Evolutionary conservation across 169 alveolate genomes (phyloP).

Genomic region (Plasmodium coatneyi): DNA sequence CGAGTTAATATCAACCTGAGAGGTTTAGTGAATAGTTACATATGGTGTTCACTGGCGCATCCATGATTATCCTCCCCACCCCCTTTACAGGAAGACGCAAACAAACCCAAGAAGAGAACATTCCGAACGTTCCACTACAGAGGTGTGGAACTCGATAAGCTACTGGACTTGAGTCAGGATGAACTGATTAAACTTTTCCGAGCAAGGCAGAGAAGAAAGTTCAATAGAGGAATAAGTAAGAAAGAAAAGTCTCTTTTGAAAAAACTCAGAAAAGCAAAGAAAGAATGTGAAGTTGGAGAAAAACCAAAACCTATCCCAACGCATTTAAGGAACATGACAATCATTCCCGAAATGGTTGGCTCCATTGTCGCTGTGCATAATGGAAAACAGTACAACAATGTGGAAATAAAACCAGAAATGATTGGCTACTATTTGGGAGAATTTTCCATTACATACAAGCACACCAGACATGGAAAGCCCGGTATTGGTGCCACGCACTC

Average conservation of each 20-base stretch:
- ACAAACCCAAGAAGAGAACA: constrained; percentile 95
- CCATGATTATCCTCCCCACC: neutral
- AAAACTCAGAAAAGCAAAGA: constrained; percentile 95
- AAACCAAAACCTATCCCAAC: constrained; percentile 97
- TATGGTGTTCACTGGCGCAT: neutral
- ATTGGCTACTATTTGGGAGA: constrained; percentile 99
- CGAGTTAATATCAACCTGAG: neutral
- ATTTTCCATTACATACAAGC: constrained; percentile 98
- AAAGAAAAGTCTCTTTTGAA: constrained; percentile 94
- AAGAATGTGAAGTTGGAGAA: constrained; percentile 93
- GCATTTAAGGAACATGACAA: constrained; percentile 95
- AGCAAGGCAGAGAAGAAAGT: constrained; percentile 98
- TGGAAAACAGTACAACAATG: constrained; percentile 97
- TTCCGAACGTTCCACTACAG: constrained; percentile 98
- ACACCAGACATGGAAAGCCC: constrained; percentile 98
- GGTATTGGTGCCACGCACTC: constrained; percentile 98
- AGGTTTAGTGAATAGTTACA: neutral
- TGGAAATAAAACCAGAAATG: constrained; percentile 99
- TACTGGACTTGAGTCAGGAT: constrained; percentile 92
- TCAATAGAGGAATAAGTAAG: constrained; percentile 89
- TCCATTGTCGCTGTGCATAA: constrained; percentile 98
- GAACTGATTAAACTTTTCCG: constrained; percentile 93
- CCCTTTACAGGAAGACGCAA: constrained; percentile 75
- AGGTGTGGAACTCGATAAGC: constrained; percentile 97
- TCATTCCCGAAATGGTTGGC: constrained; percentile 98